phyloP scores from a whole-genome alignment of 2,329 filamentous ascomycete species.

The Aspergillus sp. region DNA sequence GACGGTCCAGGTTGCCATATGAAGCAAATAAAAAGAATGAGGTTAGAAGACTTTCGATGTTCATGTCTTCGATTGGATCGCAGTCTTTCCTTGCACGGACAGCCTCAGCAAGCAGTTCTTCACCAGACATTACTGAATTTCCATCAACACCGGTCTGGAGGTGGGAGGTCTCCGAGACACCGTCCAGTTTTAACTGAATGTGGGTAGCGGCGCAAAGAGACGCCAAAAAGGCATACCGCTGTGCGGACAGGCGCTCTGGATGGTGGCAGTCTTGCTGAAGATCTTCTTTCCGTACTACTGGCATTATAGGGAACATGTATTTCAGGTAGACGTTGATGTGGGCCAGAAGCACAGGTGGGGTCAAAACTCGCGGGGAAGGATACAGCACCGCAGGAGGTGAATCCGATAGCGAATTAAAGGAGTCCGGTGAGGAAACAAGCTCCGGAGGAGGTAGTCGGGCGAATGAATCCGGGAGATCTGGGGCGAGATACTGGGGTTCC shows the following conservation, averaged over 20 bases:
- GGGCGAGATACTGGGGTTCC: slow-evolving; percentile 24
- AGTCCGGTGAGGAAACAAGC: slow-evolving; percentile 36
- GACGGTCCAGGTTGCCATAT: slow-evolving; percentile 68
- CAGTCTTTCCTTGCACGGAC: slow-evolving; percentile 45
- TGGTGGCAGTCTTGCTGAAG: slow-evolving; percentile 44
- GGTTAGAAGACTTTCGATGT: slow-evolving; percentile 54
- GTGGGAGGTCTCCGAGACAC: slow-evolving; percentile 23
- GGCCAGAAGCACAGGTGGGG: slow-evolving; percentile 35
- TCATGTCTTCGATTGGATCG: slow-evolving; percentile 43
- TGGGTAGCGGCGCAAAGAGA: slow-evolving; percentile 45
- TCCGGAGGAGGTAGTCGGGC: slow-evolving; percentile 30
- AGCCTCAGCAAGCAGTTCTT: slow-evolving; percentile 66
- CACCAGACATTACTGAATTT: slow-evolving; percentile 62
- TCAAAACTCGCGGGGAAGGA: slow-evolving; percentile 27
- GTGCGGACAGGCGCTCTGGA: slow-evolving; percentile 51
- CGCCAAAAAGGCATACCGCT: slow-evolving; percentile 42
- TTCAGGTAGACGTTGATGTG: slow-evolving; percentile 44
- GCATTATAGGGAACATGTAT: slow-evolving; percentile 46
- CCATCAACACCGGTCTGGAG: slow-evolving; percentile 53
- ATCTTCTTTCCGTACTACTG: slow-evolving; percentile 38
- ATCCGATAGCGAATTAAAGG: slow-evolving; percentile 31
- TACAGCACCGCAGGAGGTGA: slow-evolving; percentile 20
- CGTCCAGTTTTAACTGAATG: slow-evolving; percentile 45
- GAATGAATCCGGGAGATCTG: slow-evolving; percentile 28
- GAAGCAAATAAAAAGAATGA: slow-evolving; percentile 77